Evolutionary conservation across 1,284 basidiomycete species (phyloP).

Genomic region (Trichosporon ovoides): DNA sequence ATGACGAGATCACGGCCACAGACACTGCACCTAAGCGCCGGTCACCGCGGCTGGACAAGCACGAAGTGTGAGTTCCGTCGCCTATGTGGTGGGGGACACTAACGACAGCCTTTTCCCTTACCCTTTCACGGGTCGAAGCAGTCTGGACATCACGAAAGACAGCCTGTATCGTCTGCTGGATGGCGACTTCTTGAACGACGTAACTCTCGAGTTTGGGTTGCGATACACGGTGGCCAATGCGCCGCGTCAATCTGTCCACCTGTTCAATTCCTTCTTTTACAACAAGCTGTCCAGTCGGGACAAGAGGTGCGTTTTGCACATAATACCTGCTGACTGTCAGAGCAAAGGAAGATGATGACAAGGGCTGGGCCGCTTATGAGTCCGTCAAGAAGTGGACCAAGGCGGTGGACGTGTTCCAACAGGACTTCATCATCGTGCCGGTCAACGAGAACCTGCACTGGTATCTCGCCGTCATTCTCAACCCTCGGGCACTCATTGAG

Average conservation of each 20-base stretch:
- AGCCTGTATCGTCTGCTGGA: conserved; percentile 68
- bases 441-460: conserved; percentile 98
- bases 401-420: conserved; percentile 73
- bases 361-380: conserved; percentile 60
- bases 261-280: conserved; percentile 98
- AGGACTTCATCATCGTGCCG: conserved; percentile 88
- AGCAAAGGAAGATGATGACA: conserved; percentile 9
- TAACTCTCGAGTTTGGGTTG: conserved; percentile 88
- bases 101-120: conserved; percentile 64
- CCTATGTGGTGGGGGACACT: neutral
- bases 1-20: neutral
- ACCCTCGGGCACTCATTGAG: conserved; percentile 53
- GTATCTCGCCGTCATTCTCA: conserved; percentile 91
- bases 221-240: conserved; percentile 56
- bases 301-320: conserved; percentile 55
- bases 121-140: conserved; percentile 63
- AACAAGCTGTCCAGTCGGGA: conserved; percentile 68
- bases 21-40: neutral
- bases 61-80: conserved; percentile 25
- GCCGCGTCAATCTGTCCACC: conserved; percentile 50
- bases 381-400: conserved; percentile 92
- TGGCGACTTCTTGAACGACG: conserved; percentile 88
- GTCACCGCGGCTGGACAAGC: conserved; percentile 19
- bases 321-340: conserved; percentile 15
- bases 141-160: conserved; percentile 70